These are phyloP conservation scores for Flammula alnicola DNA, from an alignment of 1,284 basidiomycete genomes.

Conservation along the genomic window DNA sequence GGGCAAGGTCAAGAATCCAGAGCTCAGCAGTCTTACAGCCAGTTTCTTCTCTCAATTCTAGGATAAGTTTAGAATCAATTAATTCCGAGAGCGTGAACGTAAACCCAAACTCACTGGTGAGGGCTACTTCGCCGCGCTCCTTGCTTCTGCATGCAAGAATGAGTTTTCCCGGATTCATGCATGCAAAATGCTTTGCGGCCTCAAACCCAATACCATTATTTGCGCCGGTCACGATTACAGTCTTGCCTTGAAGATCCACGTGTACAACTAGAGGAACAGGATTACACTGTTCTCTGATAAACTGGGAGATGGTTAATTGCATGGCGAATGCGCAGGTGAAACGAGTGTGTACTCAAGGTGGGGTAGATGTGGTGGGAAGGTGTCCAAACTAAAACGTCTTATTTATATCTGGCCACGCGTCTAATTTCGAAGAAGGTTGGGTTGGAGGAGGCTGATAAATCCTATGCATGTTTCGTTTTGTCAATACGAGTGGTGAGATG, in stretches of 20 bases:
- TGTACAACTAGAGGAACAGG: constrained; percentile 29
- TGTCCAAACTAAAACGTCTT: no score
- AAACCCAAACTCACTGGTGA: constrained; percentile 31
- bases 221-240: constrained; percentile 41
- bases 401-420: no score
- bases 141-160: constrained; percentile 45
- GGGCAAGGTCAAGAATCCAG: constrained; percentile 42
- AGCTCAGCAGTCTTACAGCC: constrained; percentile 36
- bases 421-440: no score
- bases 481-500: no score
- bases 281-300: constrained; percentile 8
- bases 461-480: no score
- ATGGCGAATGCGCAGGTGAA: no score
- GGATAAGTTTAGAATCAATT: background rate
- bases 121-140: constrained; percentile 39
- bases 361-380: no score
- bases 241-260: constrained; percentile 36
- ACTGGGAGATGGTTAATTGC: background rate
- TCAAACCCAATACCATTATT: constrained; percentile 50
- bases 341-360: no score
- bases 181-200: constrained; percentile 47
- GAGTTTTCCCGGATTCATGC: constrained; percentile 44
- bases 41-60: constrained; percentile 39
- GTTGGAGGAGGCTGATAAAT: no score
- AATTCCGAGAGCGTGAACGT: background rate